These are phyloP conservation scores for Colletotrichum noveboracense DNA, from an alignment of 2,329 filamentous ascomycete species.

Conservation along the genomic window DNA sequence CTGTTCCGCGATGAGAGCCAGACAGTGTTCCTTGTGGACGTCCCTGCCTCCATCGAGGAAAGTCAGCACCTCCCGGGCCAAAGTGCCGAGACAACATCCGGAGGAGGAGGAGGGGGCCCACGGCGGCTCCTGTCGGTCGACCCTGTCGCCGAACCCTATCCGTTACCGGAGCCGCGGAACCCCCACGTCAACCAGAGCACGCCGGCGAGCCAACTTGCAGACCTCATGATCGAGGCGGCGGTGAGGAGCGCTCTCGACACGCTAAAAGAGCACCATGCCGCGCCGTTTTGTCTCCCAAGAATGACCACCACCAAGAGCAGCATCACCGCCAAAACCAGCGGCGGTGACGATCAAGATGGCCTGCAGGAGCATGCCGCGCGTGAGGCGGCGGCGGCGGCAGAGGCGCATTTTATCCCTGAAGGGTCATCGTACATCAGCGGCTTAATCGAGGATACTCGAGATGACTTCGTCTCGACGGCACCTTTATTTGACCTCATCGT, in stretches of 20 bases:
- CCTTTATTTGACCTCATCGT: conserved; percentile 71
- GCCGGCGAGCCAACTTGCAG: conserved; percentile 54
- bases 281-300: conserved; percentile 54
- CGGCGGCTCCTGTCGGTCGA: conserved; percentile 51
- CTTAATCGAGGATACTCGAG: conserved; percentile 46
- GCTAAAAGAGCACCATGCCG: conserved; percentile 37
- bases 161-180: conserved; percentile 56
- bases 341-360: background rate
- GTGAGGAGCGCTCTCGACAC: conserved; percentile 49
- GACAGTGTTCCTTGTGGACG: conserved; percentile 66
- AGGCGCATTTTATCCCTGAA: conserved; percentile 41
- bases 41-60: conserved; percentile 72
- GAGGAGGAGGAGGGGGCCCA: conserved; percentile 17
- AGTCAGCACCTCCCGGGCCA: conserved; percentile 59
- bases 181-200: conserved; percentile 39
- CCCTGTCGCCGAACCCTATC: conserved; percentile 50
- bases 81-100: conserved; percentile 3
- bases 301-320: conserved; percentile 22
- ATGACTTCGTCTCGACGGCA: conserved; percentile 45
- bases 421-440: conserved; percentile 53
- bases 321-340: background rate
- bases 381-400: background rate
- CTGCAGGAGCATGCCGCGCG: background rate
- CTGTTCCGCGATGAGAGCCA: conserved; percentile 13
- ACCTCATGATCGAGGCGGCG: conserved; percentile 57